Percentiles rank a stretch among this genome's conserved stretches.
phyloP scores from a whole-genome alignment of 78 protist species.

The Monocercomonoides exilis region DNA sequence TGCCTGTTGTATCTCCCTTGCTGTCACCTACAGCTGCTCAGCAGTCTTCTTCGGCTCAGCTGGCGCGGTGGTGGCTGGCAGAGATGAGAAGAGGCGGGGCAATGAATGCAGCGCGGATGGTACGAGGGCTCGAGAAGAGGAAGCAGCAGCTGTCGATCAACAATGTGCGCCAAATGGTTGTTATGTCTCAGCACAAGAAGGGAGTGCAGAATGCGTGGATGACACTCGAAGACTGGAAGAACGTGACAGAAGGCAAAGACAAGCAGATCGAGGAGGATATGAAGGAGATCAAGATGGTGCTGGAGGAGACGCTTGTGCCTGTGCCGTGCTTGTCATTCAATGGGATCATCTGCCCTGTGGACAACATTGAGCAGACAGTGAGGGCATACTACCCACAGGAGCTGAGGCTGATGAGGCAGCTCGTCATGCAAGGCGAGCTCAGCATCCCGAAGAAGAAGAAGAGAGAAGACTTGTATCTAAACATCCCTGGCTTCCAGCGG shows the following conservation, averaged over 20 bases:
- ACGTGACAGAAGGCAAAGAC: not conserved
- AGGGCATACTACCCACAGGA: not conserved
- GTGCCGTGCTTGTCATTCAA: not conserved
- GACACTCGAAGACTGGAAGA: not conserved
- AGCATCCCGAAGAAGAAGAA: not conserved
- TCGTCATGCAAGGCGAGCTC: not conserved
- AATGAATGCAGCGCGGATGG: not conserved
- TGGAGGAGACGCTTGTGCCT: not conserved
- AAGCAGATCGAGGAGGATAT: not conserved
- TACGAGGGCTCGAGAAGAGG: not conserved
- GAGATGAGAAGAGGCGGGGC: not conserved
- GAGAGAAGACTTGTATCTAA: not conserved
- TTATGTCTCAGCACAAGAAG: not conserved
- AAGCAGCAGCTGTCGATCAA: not conserved
- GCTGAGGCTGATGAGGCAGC: not conserved
- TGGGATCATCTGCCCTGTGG: not conserved
- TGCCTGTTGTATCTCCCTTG: not conserved
- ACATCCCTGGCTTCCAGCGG: not conserved
- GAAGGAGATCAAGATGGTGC: not conserved
- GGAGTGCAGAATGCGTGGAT: not conserved
- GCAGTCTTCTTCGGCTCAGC: not conserved
- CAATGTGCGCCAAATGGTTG: not conserved
- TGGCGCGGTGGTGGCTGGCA: not conserved
- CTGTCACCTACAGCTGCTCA: not conserved
- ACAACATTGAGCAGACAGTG: not conserved